A percentile compares a stretch with the other conserved stretches of the same genome.
Evolutionary conservation across 2,329 filamentous ascomycete genomes (phyloP).

Genomic region (Calonectria hawksworthii): DNA sequence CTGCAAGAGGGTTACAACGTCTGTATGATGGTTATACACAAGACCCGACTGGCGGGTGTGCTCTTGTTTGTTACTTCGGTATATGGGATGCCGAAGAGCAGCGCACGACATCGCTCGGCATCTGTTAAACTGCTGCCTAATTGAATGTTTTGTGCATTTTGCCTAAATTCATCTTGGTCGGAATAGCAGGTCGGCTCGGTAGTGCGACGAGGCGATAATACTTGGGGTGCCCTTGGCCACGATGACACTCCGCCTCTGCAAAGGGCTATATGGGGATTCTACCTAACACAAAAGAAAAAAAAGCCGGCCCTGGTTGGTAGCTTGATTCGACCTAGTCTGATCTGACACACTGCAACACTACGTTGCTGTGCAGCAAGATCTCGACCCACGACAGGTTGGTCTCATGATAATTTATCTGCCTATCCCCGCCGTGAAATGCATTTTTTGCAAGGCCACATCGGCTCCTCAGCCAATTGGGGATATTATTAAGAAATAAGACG

Average conservation of each 20-base stretch:
- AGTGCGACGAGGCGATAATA: neutral
- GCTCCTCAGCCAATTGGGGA: neutral
- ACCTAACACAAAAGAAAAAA: neutral
- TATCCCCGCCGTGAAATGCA: neutral
- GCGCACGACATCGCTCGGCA: neutral
- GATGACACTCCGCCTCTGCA: neutral
- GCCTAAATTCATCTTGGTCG: neutral
- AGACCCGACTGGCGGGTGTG: too few relatives aligned
- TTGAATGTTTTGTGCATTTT: neutral
- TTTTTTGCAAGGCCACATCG: too few relatives aligned
- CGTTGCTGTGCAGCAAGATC: neutral
- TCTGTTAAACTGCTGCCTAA: conserved; percentile 1
- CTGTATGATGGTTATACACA: too few relatives aligned
- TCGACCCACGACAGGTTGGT: neutral
- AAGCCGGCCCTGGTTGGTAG: neutral
- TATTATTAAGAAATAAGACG: neutral
- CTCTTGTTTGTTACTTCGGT: neutral
- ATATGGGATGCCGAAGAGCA: neutral
- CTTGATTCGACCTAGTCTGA: neutral
- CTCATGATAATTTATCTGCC: neutral
- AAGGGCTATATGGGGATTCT: neutral
- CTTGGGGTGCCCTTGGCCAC: neutral
- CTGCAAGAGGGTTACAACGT: neutral
- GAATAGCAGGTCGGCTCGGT: neutral
- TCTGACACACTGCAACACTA: neutral